phyloP scores from a whole-genome alignment of 257 asterid genomes.

The Capsicum rhomboideum region DNA sequence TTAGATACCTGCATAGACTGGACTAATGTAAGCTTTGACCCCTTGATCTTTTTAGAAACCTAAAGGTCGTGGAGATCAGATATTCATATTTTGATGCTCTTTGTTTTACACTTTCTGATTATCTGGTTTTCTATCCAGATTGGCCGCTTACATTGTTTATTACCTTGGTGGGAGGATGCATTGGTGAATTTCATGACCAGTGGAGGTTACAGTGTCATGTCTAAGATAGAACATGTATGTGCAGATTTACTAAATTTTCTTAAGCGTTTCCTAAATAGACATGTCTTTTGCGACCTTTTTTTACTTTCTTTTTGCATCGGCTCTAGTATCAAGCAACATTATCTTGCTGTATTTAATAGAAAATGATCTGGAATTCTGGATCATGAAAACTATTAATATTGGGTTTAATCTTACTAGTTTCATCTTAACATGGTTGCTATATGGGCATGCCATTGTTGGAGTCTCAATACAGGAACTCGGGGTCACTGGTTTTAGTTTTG shows the following conservation, averaged over 20 bases:
- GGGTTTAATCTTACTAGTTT: background rate
- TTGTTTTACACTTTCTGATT: background rate
- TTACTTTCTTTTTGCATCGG: background rate
- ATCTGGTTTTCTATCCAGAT: constrained; percentile 31
- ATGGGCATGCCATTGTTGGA: background rate
- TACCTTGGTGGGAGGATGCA: constrained; percentile 97
- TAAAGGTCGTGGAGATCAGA: background rate
- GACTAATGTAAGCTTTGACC: constrained; percentile 58
- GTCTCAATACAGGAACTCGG: background rate
- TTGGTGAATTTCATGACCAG: constrained; percentile 83
- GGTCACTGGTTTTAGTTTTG: background rate
- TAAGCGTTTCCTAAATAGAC: background rate
- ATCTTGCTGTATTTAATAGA: background rate
- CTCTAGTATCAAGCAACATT: background rate
- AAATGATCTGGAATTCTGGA: too few species aligned
- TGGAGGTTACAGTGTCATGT: constrained; percentile 72
- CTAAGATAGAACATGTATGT: constrained; percentile 46
- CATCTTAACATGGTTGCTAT: background rate
- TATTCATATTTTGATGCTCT: background rate
- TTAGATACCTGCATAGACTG: constrained; percentile 59
- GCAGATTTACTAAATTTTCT: background rate
- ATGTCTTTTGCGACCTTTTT: background rate
- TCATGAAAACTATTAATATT: background rate
- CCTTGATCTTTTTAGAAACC: background rate
- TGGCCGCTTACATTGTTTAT: constrained; percentile 76